Percentiles rank a stretch among this genome's conserved stretches.
Conservation (phyloP, 768 basidiomycete species). For the Daedaleopsis sinensis region DNA sequence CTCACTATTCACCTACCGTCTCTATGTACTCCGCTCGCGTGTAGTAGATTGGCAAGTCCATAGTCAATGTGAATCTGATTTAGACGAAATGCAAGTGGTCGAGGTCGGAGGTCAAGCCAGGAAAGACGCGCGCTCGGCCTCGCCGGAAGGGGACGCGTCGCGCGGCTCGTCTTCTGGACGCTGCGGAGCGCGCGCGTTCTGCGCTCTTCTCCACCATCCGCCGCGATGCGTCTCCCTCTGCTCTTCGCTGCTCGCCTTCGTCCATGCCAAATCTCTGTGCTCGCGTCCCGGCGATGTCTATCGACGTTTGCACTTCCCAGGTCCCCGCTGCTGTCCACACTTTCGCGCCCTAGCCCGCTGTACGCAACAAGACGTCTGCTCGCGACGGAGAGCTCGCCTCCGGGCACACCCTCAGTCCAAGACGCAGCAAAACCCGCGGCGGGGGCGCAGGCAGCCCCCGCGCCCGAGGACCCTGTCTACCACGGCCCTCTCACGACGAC, state of each 20-base stretch:
- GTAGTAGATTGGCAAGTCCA: constrained; percentile 81
- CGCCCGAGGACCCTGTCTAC: constrained; percentile 46
- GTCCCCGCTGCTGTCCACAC: background rate
- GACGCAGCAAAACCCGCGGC: background rate
- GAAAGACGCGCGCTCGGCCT: constrained; percentile 8
- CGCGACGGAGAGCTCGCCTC: background rate
- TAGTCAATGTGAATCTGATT: constrained; percentile 26
- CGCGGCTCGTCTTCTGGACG: no score
- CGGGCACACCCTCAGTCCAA: background rate
- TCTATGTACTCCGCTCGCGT: constrained; percentile 86
- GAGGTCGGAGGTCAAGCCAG: constrained; percentile 8
- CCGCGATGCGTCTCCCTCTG: background rate
- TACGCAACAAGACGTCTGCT: background rate
- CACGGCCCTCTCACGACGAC: constrained; percentile 72
- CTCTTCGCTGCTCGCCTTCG: background rate
- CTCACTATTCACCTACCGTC: constrained; percentile 52
- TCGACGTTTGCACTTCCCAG: background rate
- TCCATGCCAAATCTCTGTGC: background rate
- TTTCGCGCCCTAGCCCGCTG: background rate
- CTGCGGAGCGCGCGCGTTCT: background rate
- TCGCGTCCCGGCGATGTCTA: constrained; percentile 2
- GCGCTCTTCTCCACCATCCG: constrained; percentile 6
- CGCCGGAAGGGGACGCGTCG: no score
- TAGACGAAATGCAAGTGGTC: background rate
- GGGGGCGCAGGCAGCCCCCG: background rate